Percentiles rank a stretch among this genome's conserved stretches.
These are phyloP conservation scores for Pelargonium citronellum DNA, from an alignment of 441 rosid species.

Conservation along the genomic window DNA sequence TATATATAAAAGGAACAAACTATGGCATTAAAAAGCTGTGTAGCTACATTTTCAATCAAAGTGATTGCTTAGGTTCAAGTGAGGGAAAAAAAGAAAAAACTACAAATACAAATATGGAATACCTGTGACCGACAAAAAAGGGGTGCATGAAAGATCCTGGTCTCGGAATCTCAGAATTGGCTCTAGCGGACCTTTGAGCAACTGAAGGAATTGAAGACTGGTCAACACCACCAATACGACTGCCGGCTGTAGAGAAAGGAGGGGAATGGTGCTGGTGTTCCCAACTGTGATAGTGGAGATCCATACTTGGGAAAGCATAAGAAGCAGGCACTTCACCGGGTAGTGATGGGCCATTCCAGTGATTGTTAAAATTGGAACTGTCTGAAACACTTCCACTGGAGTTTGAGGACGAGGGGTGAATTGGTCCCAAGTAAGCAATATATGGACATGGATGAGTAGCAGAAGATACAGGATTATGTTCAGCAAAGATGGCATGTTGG, in stretches of 20 bases:
- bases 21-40: neutral
- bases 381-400: constrained; percentile 61
- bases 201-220: constrained; percentile 55
- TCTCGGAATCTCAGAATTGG: constrained; percentile 57
- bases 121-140: constrained; percentile 76
- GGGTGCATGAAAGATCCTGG: constrained; percentile 78
- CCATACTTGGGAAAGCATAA: constrained; percentile 67
- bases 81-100: neutral
- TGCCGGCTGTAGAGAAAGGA: constrained; percentile 51
- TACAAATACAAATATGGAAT: constrained; percentile 14
- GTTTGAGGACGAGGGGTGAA: constrained; percentile 76
- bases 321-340: constrained; percentile 63
- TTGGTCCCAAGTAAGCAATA: constrained; percentile 75
- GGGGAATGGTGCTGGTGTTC: constrained; percentile 57
- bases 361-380: constrained; percentile 56
- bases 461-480: constrained; percentile 63
- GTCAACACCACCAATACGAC: constrained; percentile 50
- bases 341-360: constrained; percentile 72
- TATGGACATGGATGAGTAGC: constrained; percentile 83
- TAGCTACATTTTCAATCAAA: neutral
- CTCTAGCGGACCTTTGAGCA: constrained; percentile 55
- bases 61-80: neutral
- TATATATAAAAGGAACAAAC: neutral
- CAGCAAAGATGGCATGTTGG: constrained; percentile 72
- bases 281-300: constrained; percentile 75